These are phyloP conservation scores for Trichoderma sp. DNA, from an alignment of 2,329 filamentous ascomycete species.

Conservation along the genomic window DNA sequence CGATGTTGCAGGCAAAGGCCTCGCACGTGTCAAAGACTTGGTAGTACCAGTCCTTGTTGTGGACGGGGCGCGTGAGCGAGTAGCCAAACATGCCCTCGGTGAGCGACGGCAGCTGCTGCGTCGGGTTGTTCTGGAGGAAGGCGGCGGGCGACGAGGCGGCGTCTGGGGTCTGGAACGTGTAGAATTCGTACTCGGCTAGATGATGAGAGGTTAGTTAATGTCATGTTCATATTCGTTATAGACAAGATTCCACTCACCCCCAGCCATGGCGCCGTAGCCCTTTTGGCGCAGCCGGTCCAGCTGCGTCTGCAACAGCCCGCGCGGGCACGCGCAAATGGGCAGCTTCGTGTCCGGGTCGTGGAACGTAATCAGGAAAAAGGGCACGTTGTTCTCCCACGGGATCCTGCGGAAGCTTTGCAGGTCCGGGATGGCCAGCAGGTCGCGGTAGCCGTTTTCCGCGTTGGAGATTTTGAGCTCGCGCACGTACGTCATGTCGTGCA, in stretches of 20 bases:
- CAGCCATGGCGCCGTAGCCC: slow-evolving; percentile 84
- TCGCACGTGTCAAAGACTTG: slow-evolving; percentile 79
- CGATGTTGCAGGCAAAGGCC: slow-evolving; percentile 77
- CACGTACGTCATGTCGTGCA: slow-evolving; percentile 91
- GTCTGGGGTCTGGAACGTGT: slow-evolving; percentile 75
- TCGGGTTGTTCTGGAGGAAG: slow-evolving; percentile 73
- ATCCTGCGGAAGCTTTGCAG: slow-evolving; percentile 77
- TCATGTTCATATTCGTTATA: not conserved
- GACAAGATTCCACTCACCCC: slow-evolving; percentile 60
- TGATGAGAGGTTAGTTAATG: not conserved
- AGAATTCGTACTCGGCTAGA: slow-evolving; percentile 92
- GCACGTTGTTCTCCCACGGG: slow-evolving; percentile 85
- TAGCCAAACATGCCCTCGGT: slow-evolving; percentile 98
- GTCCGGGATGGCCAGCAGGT: slow-evolving; percentile 81
- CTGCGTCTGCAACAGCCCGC: slow-evolving; percentile 70
- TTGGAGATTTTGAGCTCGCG: slow-evolving; percentile 85
- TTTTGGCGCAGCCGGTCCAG: slow-evolving; percentile 66
- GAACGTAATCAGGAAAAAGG: slow-evolving; percentile 84
- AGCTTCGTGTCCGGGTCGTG: slow-evolving; percentile 74
- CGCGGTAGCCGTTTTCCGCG: slow-evolving; percentile 85
- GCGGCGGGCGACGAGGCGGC: slow-evolving; percentile 66
- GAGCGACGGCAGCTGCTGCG: slow-evolving; percentile 71
- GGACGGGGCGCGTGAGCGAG: slow-evolving; percentile 80
- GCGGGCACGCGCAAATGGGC: slow-evolving; percentile 75
- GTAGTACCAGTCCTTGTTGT: slow-evolving; percentile 93